Conservation (phyloP, 108 stramenopile species). For the Stephanodiscus triporus region DNA sequence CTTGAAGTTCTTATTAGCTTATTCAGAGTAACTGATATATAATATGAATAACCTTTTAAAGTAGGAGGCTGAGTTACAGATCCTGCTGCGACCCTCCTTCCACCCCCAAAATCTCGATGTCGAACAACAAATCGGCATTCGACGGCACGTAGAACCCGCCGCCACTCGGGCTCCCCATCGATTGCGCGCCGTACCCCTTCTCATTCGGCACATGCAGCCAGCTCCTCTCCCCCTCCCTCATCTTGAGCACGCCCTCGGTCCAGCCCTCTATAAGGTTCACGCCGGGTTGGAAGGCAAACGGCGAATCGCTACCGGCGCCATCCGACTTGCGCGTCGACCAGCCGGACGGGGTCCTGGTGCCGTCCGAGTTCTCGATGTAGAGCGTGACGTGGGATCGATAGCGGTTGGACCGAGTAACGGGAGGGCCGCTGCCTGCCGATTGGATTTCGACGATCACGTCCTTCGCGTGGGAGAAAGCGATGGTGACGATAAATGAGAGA, state of each 20-base stretch:
- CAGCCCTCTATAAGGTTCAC: constrained; percentile 63
- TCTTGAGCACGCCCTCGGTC: constrained; percentile 67
- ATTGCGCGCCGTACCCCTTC: constrained; percentile 58
- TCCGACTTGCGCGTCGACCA: constrained; percentile 67
- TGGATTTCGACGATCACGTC: constrained; percentile 23
- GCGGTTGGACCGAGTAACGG: constrained; percentile 36
- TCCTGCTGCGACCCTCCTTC: constrained; percentile 17
- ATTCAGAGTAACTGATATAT: too few relatives aligned
- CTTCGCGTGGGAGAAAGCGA: constrained; percentile 11
- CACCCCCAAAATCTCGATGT: constrained; percentile 69
- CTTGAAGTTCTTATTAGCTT: too few relatives aligned
- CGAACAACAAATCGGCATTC: constrained; percentile 64
- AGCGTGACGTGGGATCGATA: constrained; percentile 61
- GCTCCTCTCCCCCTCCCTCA: constrained; percentile 71
- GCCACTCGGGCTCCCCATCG: constrained; percentile 55
- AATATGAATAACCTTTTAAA: too few relatives aligned
- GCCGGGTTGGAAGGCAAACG: constrained; percentile 70
- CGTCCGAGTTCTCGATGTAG: constrained; percentile 62
- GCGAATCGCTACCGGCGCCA: constrained; percentile 53
- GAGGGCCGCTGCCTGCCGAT: constrained; percentile 37
- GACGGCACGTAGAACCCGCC: constrained; percentile 67
- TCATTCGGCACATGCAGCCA: constrained; percentile 53
- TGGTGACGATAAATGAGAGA: constrained; percentile 2
- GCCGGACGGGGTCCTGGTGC: constrained; percentile 53
- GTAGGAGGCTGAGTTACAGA: neutral